Percentiles rank a stretch among this genome's conserved stretches.
phyloP scores from a whole-genome alignment of 352 stramenopile genomes.

The Globisporangium nunn region DNA sequence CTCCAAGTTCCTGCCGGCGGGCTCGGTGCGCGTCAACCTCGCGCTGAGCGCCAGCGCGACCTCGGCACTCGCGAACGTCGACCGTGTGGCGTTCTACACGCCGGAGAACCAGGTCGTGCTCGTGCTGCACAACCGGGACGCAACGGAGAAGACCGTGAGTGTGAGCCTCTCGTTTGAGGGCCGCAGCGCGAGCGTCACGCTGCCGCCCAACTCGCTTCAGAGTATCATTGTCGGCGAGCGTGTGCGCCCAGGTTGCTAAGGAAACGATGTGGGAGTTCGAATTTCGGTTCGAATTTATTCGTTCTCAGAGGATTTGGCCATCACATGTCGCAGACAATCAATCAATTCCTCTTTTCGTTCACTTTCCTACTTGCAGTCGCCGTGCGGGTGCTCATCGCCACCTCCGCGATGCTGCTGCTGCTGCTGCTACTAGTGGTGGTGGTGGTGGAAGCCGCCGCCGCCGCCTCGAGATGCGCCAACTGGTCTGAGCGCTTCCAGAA shows the following conservation, averaged over 20 bases:
- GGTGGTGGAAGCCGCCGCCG: neutral
- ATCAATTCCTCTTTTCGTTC: no score
- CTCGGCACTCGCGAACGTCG: constrained; percentile 26
- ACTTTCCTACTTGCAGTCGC: neutral
- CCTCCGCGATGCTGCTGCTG: neutral
- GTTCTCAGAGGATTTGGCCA: no score
- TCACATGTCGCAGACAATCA: no score
- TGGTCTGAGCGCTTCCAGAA: constrained; percentile 37
- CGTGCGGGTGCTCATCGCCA: neutral
- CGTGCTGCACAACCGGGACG: constrained; percentile 43
- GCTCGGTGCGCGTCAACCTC: constrained; percentile 38
- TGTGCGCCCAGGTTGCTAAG: constrained; percentile 11
- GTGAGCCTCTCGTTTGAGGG: constrained; percentile 30
- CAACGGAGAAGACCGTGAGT: constrained; percentile 26
- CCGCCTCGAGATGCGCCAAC: constrained; percentile 10
- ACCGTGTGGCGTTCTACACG: constrained; percentile 40
- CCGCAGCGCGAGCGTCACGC: constrained; percentile 24
- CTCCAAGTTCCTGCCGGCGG: constrained; percentile 54
- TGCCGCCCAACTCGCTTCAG: constrained; percentile 41
- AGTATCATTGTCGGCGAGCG: constrained; percentile 35
- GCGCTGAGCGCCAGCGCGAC: constrained; percentile 21
- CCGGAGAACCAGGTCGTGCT: constrained; percentile 39
- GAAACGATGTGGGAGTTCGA: no score
- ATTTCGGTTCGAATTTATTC: no score
- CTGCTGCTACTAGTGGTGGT: neutral